Evolutionary conservation across 2,329 filamentous ascomycete species (phyloP).

Genomic region (Neopestalotiopsis clavispora): DNA sequence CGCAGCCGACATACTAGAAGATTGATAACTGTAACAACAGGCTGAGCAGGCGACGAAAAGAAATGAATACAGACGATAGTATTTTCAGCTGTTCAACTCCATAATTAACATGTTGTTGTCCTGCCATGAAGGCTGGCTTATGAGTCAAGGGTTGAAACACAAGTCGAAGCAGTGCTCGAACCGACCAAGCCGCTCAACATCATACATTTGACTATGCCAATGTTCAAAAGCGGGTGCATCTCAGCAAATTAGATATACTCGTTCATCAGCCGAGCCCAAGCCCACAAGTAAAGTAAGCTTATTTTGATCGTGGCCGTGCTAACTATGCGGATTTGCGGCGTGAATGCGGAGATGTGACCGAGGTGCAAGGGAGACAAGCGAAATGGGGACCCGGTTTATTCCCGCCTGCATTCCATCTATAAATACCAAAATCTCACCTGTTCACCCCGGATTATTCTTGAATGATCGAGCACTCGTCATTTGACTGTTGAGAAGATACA

Average conservation of each 20-base stretch:
- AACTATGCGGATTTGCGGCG: background rate
- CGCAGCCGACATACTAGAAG: conserved; percentile 32
- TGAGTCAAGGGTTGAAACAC: no score
- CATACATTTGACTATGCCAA: no score
- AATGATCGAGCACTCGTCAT: background rate
- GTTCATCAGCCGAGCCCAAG: no score
- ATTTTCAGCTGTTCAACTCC: no score
- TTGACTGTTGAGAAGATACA: background rate
- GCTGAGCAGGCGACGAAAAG: background rate
- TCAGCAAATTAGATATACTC: no score
- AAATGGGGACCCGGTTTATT: background rate
- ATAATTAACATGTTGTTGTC: no score
- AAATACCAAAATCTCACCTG: background rate
- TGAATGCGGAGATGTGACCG: background rate
- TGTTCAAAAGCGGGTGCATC: no score
- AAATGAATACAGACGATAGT: background rate
- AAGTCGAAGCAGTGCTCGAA: no score
- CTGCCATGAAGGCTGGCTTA: no score
- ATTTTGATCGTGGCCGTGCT: background rate
- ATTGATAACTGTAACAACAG: conserved; percentile 23
- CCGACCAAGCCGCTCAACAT: no score
- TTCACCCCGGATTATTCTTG: background rate
- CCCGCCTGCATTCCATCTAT: background rate
- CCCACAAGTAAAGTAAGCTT: background rate
- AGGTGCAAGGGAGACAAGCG: background rate